These are phyloP conservation scores for Heliosperma pusillum DNA, from an alignment of 148 eudicot species.

Conservation along the genomic window DNA sequence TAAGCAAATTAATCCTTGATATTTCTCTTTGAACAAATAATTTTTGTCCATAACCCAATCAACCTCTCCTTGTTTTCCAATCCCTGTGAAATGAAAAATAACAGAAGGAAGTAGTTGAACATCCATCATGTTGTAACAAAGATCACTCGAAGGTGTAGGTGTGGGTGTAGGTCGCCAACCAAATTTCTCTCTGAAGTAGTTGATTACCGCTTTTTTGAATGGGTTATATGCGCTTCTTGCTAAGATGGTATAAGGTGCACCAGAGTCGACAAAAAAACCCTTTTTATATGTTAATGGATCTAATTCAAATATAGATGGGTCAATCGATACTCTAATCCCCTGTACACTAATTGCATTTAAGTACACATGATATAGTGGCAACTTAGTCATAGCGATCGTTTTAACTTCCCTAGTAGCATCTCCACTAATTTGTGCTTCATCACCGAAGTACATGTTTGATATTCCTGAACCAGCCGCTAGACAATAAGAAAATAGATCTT, in stretches of 20 bases:
- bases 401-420: too few species aligned
- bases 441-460: too few species aligned
- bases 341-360: too few species aligned
- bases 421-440: too few species aligned
- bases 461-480: too few species aligned
- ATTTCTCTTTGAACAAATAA: too few species aligned
- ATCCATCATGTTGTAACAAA: not conserved
- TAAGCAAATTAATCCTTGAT: conserved; percentile 3
- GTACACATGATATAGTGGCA: conserved; percentile 1
- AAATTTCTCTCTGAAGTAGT: not conserved
- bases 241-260: too few species aligned
- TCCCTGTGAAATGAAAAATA: not conserved
- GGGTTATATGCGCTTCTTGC: conserved; percentile 11
- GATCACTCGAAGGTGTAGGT: not conserved
- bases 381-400: conserved; percentile 2
- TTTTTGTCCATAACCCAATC: too few species aligned
- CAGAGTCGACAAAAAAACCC: conserved; percentile 17
- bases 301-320: conserved; percentile 4
- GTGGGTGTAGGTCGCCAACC: too few species aligned
- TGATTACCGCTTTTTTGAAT: not conserved
- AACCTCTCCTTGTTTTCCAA: too few species aligned
- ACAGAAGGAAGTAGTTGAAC: conserved; percentile 7
- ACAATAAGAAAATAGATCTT: too few species aligned
- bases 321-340: too few species aligned
- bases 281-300: not conserved